Evolutionary conservation across 345 rosid genomes (phyloP).

Genomic region (Eucalyptus caleyi): DNA sequence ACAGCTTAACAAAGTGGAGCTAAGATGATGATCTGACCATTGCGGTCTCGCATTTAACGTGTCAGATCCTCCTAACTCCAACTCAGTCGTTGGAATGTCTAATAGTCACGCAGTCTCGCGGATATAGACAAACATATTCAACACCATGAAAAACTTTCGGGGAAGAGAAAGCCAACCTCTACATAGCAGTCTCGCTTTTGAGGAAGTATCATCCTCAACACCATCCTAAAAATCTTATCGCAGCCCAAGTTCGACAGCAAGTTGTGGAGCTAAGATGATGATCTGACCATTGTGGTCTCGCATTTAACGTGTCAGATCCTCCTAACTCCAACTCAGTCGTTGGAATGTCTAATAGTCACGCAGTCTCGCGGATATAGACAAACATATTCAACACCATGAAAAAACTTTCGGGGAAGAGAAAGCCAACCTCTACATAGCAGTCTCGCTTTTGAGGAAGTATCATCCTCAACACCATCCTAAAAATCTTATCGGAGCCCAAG

Average conservation of each 20-base stretch:
- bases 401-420: accelerated
- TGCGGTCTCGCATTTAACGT: accelerated
- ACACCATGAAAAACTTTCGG: accelerated
- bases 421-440: no score
- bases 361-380: accelerated
- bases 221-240: accelerated
- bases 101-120: accelerated
- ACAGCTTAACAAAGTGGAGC: accelerated
- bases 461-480: no score
- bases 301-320: accelerated
- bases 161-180: accelerated
- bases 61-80: accelerated
- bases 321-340: accelerated
- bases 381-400: no score
- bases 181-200: no score
- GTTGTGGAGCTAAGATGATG: no score
- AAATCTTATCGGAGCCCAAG: accelerated
- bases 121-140: no score
- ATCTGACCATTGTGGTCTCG: accelerated
- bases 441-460: no score
- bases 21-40: accelerated
- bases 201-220: no score
- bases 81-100: no score
- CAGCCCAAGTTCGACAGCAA: accelerated
- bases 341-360: no score